A percentile compares a stretch with the other conserved stretches of the same genome.
phyloP scores from a whole-genome alignment of 2,329 filamentous ascomycete species.

The Pseudogymnoascus sp. region DNA sequence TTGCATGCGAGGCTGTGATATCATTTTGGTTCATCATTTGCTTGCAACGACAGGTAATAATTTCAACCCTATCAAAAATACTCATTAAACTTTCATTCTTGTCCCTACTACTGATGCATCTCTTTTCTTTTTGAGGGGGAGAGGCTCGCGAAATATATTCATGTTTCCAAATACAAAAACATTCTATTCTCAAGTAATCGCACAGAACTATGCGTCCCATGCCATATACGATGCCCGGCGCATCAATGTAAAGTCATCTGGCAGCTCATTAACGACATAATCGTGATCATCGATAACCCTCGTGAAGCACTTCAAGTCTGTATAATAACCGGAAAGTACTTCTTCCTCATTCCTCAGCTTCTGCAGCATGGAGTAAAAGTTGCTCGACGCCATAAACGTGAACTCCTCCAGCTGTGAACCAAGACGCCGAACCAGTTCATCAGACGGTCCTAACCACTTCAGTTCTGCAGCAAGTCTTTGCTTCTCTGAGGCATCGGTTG shows the following conservation, averaged over 20 bases:
- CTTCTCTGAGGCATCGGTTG: not conserved
- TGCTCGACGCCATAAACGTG: not conserved
- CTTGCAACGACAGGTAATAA: not conserved
- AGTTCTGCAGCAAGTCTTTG: not conserved
- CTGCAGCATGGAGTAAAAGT: not conserved
- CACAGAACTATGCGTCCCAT: not conserved
- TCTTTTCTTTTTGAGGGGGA: not conserved
- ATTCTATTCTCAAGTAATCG: not conserved
- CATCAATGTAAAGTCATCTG: not conserved
- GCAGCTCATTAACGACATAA: not conserved
- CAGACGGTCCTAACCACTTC: not conserved
- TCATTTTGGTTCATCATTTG: not conserved
- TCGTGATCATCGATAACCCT: not conserved
- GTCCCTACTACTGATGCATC: not conserved
- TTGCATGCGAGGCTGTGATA: slow-evolving; percentile 8
- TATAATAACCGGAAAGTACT: not conserved
- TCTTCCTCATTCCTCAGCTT: not conserved
- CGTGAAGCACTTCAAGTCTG: not conserved
- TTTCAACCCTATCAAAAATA: not conserved
- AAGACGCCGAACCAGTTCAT: not conserved
- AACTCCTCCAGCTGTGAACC: not conserved
- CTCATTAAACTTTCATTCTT: not conserved
- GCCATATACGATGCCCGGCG: no score
- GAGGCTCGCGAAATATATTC: not conserved
- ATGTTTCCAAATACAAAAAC: not conserved